Evolutionary conservation across 2,329 filamentous ascomycete species (phyloP), one percentile per base, ranked within the genome.

Genomic region (Elsinoe fawcettii): DNA sequence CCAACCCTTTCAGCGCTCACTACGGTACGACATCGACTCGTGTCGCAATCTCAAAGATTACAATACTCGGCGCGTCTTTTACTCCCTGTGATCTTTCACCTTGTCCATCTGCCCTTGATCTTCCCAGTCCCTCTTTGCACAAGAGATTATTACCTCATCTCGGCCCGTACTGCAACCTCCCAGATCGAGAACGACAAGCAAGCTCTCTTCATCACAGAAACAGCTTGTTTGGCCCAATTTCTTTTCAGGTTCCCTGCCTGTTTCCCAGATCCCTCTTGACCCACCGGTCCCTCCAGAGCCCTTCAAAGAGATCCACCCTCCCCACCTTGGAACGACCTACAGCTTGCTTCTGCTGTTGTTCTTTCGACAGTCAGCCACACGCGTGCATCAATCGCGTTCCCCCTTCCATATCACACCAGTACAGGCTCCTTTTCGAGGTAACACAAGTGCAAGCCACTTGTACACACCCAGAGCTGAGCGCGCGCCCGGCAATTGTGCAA

Each of bases 231-330:
- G 32, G 34, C 32, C n/a, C 32, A 34, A 36, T 53, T 22, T 32
- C 27, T 32, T 51, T 36, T 14, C 46, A 51, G 30, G 25, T 32
- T 32, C 20, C 32, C 49, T 34, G 16, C 30, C 16, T 53, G 49
- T 53, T 53, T 53, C 32, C 34, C 49, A 53, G 49, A 53, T 53
- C 49, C 49, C 49, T 53, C 49, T 37, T 37, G 49, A 53, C 49
- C 49, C 49, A 53, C 49, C 49, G 32, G 49, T 53, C 34, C 25
- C 32, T 30, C 41, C 41, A 46, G 49, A 39, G 49, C 49, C 49
- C 49, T 53, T 53, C 49, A 53, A 51, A 53, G 49, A 53, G 49
- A 53, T 53, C 49, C 49, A 53, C 49, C 49, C 49, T 53, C 49
- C 49, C 49, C 49, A 53, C 49, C 49, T 53, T 53, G 49, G 34